These are phyloP conservation scores for Cordyceps javanica DNA, from an alignment of 2,329 filamentous ascomycete genomes.

Conservation along the genomic window DNA sequence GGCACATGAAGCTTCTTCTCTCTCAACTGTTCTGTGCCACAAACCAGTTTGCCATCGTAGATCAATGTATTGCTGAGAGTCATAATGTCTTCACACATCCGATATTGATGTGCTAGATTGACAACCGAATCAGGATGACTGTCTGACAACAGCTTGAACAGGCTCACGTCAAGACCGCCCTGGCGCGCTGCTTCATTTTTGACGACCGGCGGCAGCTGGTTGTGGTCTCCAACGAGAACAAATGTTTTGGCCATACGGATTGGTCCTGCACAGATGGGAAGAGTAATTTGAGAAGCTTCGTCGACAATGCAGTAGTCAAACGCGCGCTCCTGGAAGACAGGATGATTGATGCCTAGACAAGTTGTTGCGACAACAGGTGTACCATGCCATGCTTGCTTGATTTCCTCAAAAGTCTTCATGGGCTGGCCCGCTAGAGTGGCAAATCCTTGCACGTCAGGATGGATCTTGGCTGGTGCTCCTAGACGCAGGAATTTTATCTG, in stretches of 20 bases:
- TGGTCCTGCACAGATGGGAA: conserved; percentile 89
- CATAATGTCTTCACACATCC: conserved; percentile 98
- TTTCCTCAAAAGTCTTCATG: conserved; percentile 73
- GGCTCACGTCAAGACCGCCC: conserved; percentile 82
- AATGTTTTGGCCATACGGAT: conserved; percentile 91
- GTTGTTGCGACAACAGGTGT: conserved; percentile 91
- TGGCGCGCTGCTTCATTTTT: conserved; percentile 82
- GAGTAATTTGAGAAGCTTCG: conserved; percentile 93
- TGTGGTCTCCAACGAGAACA: conserved; percentile 92
- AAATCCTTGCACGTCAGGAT: conserved; percentile 81
- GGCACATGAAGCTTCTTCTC: conserved; percentile 62
- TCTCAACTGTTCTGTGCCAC: conserved; percentile 73
- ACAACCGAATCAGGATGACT: conserved; percentile 81
- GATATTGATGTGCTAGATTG: conserved; percentile 91
- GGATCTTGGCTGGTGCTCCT: conserved; percentile 77
- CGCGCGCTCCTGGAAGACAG: conserved; percentile 76
- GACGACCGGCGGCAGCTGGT: conserved; percentile 89
- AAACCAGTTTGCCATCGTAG: conserved; percentile 85
- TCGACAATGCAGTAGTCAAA: conserved; percentile 99
- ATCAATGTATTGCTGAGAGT: conserved; percentile 86
- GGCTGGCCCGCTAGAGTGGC: conserved; percentile 69
- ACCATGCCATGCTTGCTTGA: conserved; percentile 76
- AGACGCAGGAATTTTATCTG: conserved; percentile 77
- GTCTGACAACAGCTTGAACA: conserved; percentile 92
- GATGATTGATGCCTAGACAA: conserved; percentile 85